Evolutionary conservation across 2,329 filamentous ascomycete genomes (phyloP).

Genomic region (Plenodomus lindquistii): DNA sequence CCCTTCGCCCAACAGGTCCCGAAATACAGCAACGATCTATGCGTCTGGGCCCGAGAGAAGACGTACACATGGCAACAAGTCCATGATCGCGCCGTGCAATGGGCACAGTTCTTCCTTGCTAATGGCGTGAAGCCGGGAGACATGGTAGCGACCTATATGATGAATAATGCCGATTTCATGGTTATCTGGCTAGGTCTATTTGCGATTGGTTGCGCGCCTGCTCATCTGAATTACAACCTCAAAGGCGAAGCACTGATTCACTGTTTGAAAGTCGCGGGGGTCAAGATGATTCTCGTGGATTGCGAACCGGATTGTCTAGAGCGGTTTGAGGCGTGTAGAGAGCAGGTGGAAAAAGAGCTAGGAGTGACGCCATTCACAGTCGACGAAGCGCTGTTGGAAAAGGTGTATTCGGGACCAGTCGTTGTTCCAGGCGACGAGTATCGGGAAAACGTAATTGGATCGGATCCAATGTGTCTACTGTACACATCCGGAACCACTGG

Average conservation of each 20-base stretch:
- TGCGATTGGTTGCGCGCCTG: constrained; percentile 68
- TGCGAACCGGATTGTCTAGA: constrained; percentile 44
- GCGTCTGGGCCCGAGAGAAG: constrained; percentile 67
- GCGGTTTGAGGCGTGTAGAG: constrained; percentile 22
- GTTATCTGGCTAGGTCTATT: constrained; percentile 67
- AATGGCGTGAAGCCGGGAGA: constrained; percentile 64
- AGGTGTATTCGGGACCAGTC: constrained; percentile 20
- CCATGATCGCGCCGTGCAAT: constrained; percentile 34
- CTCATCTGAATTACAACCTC: constrained; percentile 72
- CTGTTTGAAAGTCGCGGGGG: constrained; percentile 62
- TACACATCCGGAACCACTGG: constrained; percentile 79
- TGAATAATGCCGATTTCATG: constrained; percentile 68
- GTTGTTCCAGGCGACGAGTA: constrained; percentile 57
- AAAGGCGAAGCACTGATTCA: constrained; percentile 65
- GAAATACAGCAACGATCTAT: constrained; percentile 51
- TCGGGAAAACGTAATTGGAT: constrained; percentile 54
- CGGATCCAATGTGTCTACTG: constrained; percentile 64
- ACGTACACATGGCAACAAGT: constrained; percentile 43
- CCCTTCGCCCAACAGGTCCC: constrained; percentile 26
- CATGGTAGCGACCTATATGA: constrained; percentile 67
- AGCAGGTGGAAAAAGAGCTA: constrained; percentile 23
- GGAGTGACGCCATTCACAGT: constrained; percentile 23
- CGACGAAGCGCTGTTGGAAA: constrained; percentile 18
- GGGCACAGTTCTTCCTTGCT: constrained; percentile 38
- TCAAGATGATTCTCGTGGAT: constrained; percentile 62